A percentile compares a stretch with the other conserved stretches of the same genome.
These are phyloP conservation scores for Chenopodium berlandieri DNA, from an alignment of 148 eudicot genomes.

Conservation along the genomic window DNA sequence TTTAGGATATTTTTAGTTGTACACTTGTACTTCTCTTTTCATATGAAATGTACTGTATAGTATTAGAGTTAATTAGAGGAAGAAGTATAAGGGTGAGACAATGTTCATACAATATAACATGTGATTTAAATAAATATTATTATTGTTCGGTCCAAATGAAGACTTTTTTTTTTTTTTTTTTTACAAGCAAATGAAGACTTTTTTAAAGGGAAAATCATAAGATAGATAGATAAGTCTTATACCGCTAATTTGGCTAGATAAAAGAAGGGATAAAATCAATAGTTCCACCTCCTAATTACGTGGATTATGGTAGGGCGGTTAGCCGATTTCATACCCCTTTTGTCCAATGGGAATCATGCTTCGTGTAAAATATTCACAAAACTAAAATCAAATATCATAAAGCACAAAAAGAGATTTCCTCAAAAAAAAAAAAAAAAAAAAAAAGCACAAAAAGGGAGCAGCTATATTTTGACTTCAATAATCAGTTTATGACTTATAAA, in stretches of 20 bases:
- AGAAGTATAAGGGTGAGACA: neutral
- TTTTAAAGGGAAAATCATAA: too few species aligned
- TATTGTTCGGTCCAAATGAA: neutral
- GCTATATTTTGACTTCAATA: conserved; percentile 22
- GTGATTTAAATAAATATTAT: neutral
- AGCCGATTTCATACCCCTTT: neutral
- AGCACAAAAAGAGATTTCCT: too few species aligned
- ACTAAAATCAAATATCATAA: neutral
- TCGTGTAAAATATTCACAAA: neutral
- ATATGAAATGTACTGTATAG: too few species aligned
- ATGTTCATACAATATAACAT: neutral
- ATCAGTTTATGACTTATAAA: neutral
- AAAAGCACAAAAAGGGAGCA: neutral
- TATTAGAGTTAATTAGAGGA: too few species aligned
- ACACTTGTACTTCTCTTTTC: too few species aligned
- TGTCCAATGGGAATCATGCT: conserved; percentile 5
- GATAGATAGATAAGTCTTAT: too few species aligned
- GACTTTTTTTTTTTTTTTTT: neutral
- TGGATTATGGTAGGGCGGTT: conserved; percentile 5
- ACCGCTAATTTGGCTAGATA: neutral
- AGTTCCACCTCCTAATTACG: conserved; percentile 17
- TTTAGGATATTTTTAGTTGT: too few species aligned
- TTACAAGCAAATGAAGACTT: too few species aligned
- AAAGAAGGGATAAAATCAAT: neutral
- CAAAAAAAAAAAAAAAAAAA: too few species aligned